phyloP scores from a whole-genome alignment of 179 eudicot species.

The Patellifolia procumbens region DNA sequence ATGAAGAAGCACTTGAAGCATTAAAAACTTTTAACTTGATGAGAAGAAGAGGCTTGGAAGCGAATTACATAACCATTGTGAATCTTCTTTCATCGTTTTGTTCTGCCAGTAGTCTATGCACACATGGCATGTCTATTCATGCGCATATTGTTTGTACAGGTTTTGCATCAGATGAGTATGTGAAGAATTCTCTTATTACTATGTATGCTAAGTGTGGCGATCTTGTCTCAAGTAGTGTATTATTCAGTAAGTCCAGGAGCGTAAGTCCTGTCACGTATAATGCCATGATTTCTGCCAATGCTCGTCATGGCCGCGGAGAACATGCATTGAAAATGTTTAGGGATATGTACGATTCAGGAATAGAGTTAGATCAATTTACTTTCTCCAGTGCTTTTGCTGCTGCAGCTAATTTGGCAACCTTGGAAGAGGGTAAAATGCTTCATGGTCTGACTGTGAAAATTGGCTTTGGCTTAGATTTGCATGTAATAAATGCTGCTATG shows the following conservation, averaged over 20 bases:
- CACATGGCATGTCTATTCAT: slow-evolving; percentile 64
- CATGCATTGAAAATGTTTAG: slow-evolving; percentile 54
- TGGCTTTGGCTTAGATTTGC: slow-evolving; percentile 48
- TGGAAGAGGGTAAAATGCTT: slow-evolving; percentile 71
- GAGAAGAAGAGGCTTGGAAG: slow-evolving; percentile 40
- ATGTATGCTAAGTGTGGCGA: no score
- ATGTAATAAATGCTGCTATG: slow-evolving; percentile 60
- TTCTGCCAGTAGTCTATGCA: slow-evolving; percentile 38
- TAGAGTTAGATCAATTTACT: slow-evolving; percentile 63
- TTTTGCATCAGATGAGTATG: slow-evolving; percentile 60
- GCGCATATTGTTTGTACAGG: slow-evolving; percentile 49
- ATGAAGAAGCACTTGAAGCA: slow-evolving; percentile 52
- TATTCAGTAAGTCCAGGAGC: slow-evolving; percentile 44
- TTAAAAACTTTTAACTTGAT: slow-evolving; percentile 43
- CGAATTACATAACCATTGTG: slow-evolving; percentile 68
- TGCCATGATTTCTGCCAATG: slow-evolving; percentile 76
- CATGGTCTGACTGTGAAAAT: slow-evolving; percentile 56
- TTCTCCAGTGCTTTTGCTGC: slow-evolving; percentile 72
- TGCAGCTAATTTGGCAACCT: slow-evolving; percentile 60
- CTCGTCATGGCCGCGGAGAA: slow-evolving; percentile 67
- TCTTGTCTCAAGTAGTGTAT: slow-evolving; percentile 54
- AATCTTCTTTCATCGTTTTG: slow-evolving; percentile 58
- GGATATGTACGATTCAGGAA: slow-evolving; percentile 50
- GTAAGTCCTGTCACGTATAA: slow-evolving; percentile 59
- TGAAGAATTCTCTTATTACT: slow-evolving; percentile 75